Conservation (phyloP, 345 rosid genomes). For the Psidium guajava region DNA sequence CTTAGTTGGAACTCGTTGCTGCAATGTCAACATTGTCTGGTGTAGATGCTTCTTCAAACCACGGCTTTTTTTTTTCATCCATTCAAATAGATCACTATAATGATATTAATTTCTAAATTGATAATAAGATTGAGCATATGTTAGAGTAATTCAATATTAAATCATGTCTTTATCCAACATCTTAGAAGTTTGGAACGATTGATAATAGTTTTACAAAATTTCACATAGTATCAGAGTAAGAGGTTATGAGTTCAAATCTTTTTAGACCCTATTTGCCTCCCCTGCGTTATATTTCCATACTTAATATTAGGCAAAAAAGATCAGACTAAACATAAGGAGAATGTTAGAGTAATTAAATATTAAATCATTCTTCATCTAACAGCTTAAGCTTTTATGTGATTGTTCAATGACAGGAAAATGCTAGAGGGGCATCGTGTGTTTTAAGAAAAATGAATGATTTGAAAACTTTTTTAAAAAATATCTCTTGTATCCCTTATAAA, state of each 20-base stretch:
- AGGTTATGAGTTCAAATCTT: too few species aligned
- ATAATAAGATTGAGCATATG: background rate
- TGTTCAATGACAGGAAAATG: background rate
- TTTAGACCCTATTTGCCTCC: too few species aligned
- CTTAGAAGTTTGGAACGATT: too few species aligned
- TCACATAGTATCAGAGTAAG: too few species aligned
- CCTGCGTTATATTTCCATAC: too few species aligned
- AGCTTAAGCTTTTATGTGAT: background rate
- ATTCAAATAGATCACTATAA: background rate
- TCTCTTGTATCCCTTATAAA: fast-evolving
- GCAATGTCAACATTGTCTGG: background rate
- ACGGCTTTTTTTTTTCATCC: background rate
- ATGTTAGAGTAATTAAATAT: too few species aligned
- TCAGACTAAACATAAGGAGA: too few species aligned
- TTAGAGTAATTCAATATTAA: too few species aligned
- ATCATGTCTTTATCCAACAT: too few species aligned
- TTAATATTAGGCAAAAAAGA: too few species aligned
- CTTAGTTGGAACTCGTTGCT: background rate
- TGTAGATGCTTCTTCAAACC: background rate
- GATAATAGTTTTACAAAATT: too few species aligned
- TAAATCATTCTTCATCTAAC: too few species aligned
- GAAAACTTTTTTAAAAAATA: background rate
- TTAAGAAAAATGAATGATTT: background rate
- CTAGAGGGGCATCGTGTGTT: fast-evolving
- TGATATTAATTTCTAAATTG: background rate